Evolutionary conservation across 768 basidiomycete genomes (phyloP).

Genomic region (Russula dissimulans): DNA sequence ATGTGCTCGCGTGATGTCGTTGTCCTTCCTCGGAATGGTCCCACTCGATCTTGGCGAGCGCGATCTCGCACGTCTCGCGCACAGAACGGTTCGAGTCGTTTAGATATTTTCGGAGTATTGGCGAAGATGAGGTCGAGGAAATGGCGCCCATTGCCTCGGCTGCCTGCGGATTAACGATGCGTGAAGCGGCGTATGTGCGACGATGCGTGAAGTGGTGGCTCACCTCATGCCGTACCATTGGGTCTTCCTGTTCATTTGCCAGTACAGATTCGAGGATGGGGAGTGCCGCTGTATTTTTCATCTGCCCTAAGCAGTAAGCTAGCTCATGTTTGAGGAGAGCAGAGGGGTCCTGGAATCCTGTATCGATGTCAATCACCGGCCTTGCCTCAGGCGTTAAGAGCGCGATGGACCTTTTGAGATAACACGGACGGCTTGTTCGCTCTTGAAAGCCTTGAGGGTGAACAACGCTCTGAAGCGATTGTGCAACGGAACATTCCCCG

Average conservation of each 20-base stretch:
- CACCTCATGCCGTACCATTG: constrained; percentile 98
- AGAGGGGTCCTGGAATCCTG: constrained; percentile 81
- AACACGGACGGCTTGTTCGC: constrained; percentile 69
- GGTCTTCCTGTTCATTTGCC: constrained; percentile 59
- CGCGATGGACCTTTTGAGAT: constrained; percentile 65
- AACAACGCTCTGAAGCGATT: constrained; percentile 87
- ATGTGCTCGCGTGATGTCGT: constrained; percentile 32
- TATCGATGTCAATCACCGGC: not conserved
- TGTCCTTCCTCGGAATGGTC: constrained; percentile 71
- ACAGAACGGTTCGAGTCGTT: constrained; percentile 65
- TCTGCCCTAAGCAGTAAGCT: constrained; percentile 94
- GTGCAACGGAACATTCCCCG: constrained; percentile 68
- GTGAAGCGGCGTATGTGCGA: not conserved
- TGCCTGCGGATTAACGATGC: constrained; percentile 42
- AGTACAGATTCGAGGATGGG: constrained; percentile 74
- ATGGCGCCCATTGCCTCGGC: constrained; percentile 99
- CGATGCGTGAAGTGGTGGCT: constrained; percentile 16
- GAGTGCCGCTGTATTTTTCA: constrained; percentile 63
- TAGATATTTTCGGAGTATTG: constrained; percentile 62
- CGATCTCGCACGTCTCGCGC: constrained; percentile 95
- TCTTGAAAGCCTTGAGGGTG: constrained; percentile 77
- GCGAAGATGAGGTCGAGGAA: constrained; percentile 53
- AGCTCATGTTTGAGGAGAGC: constrained; percentile 94
- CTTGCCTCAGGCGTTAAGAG: not conserved
- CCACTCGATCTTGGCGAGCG: constrained; percentile 91